These are phyloP conservation scores for Primulina tabacum DNA, from an alignment of 257 asterid genomes.

Conservation along the genomic window DNA sequence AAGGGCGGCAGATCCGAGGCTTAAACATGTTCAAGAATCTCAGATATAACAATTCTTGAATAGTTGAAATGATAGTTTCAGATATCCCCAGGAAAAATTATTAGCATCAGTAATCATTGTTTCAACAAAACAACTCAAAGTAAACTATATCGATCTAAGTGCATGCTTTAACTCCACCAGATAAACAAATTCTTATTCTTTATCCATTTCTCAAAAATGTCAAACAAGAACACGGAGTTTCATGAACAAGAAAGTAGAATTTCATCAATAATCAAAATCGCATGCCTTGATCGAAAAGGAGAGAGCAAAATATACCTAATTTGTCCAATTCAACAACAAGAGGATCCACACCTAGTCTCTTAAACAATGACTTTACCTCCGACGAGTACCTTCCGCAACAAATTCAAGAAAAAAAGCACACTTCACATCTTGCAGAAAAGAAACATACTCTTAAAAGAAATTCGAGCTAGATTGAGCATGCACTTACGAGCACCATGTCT, in stretches of 20 bases:
- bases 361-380: conserved; percentile 82
- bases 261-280: no score
- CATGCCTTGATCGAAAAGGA: neutral
- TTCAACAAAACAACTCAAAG: no score
- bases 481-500: conserved; percentile 91
- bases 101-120: no score
- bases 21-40: conserved; percentile 3
- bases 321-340: conserved; percentile 49
- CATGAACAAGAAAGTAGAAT: neutral
- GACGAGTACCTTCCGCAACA: conserved; percentile 53
- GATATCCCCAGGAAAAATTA: no score
- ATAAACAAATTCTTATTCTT: no score
- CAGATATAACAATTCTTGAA: no score
- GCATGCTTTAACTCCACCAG: neutral
- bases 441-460: neutral
- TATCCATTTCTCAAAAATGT: no score
- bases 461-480: neutral
- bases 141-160: neutral
- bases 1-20: neutral
- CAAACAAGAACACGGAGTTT: neutral
- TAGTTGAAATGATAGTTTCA: no score
- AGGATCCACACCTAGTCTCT: conserved; percentile 74
- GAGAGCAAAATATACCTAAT: conserved; percentile 11
- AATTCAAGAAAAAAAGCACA: neutral
- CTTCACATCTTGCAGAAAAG: conserved; percentile 2